Conservation (phyloP, 257 asterid species). For the Ocimum tenuiflorum region DNA sequence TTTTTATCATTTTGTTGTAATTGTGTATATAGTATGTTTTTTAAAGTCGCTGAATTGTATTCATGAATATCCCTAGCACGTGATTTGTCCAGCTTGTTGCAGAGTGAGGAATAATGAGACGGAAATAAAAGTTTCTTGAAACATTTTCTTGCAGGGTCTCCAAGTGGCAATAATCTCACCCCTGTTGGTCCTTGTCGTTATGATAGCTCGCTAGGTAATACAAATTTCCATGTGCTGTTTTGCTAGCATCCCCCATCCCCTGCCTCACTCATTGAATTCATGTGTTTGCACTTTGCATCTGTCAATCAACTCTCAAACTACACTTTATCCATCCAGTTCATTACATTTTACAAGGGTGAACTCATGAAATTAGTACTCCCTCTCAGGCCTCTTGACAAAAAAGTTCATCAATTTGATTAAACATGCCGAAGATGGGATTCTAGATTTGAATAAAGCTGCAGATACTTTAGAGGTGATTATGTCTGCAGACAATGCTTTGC, state of each 20-base stretch:
- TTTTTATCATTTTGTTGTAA: background rate
- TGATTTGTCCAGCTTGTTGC: background rate
- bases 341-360: background rate
- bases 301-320: background rate
- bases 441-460: slow-evolving; percentile 94
- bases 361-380: background rate
- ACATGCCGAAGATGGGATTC: slow-evolving; percentile 91
- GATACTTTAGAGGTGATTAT: slow-evolving; percentile 73
- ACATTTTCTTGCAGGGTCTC: slow-evolving; percentile 58
- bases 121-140: slow-evolving; percentile 9
- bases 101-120: background rate
- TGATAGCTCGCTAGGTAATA: slow-evolving; percentile 90
- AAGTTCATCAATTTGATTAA: slow-evolving; percentile 84
- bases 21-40: background rate
- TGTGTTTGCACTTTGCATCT: slow-evolving; percentile 12
- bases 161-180: slow-evolving; percentile 62
- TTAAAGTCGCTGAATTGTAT: background rate
- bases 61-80: background rate
- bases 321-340: background rate
- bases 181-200: slow-evolving; percentile 91
- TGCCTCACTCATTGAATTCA: background rate
- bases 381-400: slow-evolving; percentile 82
- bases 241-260: background rate
- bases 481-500: slow-evolving; percentile 13
- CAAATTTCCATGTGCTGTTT: slow-evolving; percentile 1